Base-by-base conservation (phyloP, 2,329 filamentous ascomycete genomes). In the Ascochyta pisi region DNA sequence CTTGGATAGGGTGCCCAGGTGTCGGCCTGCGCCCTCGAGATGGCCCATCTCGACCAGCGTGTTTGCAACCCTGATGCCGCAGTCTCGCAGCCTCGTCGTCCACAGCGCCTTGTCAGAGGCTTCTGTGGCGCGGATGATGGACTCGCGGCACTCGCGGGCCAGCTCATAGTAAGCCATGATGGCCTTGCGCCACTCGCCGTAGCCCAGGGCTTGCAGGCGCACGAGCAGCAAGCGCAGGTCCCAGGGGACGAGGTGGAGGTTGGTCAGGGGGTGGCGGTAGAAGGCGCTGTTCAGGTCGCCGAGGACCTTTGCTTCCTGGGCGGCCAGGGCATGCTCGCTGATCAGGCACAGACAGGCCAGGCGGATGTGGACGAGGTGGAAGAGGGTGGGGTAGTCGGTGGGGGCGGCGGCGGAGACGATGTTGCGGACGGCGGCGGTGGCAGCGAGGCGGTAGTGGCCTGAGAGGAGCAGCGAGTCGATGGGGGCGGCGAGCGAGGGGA, bases 91-190 rank as follows among this genome's bases (percentile, higher is more conserved):
- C 24, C 94, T 79, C 0, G 77, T 77, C 62, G 85, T 86, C 94
- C 94, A 98, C 6, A 89, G 65, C 15, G 82, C 78, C 22, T 85
- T 84, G 0, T 86, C 81, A 0, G 50, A 31, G 46, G 83, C 80
- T 9, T 84, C 82, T 35, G 81, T 29, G 64, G 74, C 68, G 26
- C 53, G 71, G 43, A 50, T 76, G 5, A 91, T 79, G 53, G 84
- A 82, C 2, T 80, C 78, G 16, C 92, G 82, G 2, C 91, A 91
- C 74, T 96, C 92, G 8, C 90, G 78, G 0, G 89, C 92, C 2
- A 98, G 83, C 60, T 96, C 92, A 71, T 96, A 96, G 72, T 96
- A 91, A 40, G 90, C 90, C 82, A 95, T 94, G 54, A 99, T 88
- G 3, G 91, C 90, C 58, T 93, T 84, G 4, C 94, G 84, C 45